Evolutionary conservation across 2,329 filamentous ascomycete species (phyloP).

Genomic region (Thielaviopsis euricoi): DNA sequence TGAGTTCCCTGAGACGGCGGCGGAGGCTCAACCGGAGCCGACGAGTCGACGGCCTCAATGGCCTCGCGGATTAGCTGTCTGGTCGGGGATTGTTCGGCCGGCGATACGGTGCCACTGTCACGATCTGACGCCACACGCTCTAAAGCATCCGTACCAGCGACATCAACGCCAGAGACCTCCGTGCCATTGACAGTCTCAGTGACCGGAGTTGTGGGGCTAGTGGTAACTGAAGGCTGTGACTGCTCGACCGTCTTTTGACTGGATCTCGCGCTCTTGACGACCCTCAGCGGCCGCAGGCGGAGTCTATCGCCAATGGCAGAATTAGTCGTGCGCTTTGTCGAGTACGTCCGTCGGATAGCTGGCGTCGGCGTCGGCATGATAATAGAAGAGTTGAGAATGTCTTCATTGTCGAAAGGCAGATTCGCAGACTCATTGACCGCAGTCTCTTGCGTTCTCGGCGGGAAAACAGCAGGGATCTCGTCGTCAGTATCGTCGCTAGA

Average conservation of each 20-base stretch:
- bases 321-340: background rate
- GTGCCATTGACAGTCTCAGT: background rate
- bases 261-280: background rate
- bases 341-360: background rate
- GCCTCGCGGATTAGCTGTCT: background rate
- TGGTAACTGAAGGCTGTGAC: background rate
- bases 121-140: background rate
- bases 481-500: conserved; percentile 8
- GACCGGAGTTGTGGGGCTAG: background rate
- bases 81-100: background rate
- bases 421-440: background rate
- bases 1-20: background rate
- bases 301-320: background rate
- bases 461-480: background rate
- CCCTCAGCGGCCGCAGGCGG: background rate
- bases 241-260: background rate
- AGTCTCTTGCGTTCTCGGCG: background rate
- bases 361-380: background rate
- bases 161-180: no score
- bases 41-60: background rate
- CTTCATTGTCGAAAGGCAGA: background rate
- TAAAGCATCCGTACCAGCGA: no score
- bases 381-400: background rate
- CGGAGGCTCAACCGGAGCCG: background rate
- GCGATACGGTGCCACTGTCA: background rate